Evolutionary conservation across 1,139 yeast genomes (phyloP).

Genomic region (Hemisphaericaspora lyxosophila): DNA sequence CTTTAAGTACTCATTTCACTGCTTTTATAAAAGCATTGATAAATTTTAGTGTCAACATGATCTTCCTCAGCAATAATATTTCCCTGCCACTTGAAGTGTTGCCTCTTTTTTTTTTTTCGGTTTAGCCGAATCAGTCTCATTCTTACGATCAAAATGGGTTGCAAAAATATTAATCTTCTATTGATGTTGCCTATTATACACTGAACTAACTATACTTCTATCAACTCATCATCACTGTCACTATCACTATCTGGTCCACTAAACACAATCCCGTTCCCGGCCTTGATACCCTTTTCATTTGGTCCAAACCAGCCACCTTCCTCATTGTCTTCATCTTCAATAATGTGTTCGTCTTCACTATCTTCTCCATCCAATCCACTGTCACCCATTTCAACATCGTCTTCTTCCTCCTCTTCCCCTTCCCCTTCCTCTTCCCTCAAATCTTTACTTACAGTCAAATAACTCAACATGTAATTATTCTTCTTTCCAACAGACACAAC

Average conservation of each 20-base stretch:
- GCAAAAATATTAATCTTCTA: not conserved
- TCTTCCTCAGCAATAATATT: not conserved
- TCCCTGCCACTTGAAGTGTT: not conserved
- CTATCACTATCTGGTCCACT: constrained; percentile 11
- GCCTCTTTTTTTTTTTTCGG: not conserved
- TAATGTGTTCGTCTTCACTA: constrained; percentile 20
- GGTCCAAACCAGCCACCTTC: constrained; percentile 22
- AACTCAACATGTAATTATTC: constrained; percentile 53
- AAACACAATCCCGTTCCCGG: constrained; percentile 16
- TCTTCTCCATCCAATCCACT: constrained; percentile 18
- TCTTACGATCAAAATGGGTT: not conserved
- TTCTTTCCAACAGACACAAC: constrained; percentile 55
- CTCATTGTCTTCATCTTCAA: constrained; percentile 16
- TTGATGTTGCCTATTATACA: not conserved
- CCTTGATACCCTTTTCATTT: constrained; percentile 10
- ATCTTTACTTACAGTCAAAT: constrained; percentile 29
- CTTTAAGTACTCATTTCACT: too few relatives aligned
- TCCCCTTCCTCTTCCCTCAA: constrained; percentile 19
- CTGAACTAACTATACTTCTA: constrained; percentile 8
- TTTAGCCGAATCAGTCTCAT: not conserved
- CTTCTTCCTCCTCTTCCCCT: constrained; percentile 17
- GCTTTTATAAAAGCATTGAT: too few relatives aligned
- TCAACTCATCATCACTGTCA: constrained; percentile 14
- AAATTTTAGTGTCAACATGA: too few relatives aligned
- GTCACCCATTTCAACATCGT: constrained; percentile 15